Percentiles rank a stretch among this genome's conserved stretches.
phyloP scores from a whole-genome alignment of 345 rosid species.

The Gossypium longicalyx region DNA sequence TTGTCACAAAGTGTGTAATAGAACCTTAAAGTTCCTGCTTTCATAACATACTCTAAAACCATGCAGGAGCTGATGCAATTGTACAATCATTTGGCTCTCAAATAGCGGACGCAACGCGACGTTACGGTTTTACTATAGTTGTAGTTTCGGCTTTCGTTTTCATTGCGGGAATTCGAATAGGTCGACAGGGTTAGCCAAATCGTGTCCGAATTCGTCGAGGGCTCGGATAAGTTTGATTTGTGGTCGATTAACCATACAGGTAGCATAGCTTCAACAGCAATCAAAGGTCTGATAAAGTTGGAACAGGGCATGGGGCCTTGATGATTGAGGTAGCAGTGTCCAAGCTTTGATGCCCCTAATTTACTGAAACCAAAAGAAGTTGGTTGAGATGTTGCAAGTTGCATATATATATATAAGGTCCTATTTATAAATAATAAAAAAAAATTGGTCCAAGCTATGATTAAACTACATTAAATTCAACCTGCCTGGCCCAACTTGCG shows the following conservation, averaged over 20 bases:
- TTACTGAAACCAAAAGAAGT: neutral
- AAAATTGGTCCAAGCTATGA: neutral
- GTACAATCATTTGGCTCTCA: neutral
- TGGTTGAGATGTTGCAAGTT: constrained; percentile 6
- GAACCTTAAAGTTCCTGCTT: neutral
- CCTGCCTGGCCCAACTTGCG: neutral
- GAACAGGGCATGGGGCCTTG: neutral
- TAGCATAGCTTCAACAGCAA: neutral
- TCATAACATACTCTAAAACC: neutral
- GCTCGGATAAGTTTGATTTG: too few species aligned
- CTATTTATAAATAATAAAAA: neutral
- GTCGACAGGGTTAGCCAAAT: neutral
- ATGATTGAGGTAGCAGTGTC: neutral
- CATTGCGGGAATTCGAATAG: neutral
- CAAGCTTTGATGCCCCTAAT: neutral
- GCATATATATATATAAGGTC: neutral
- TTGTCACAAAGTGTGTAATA: neutral
- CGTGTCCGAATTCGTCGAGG: neutral
- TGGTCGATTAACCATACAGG: neutral
- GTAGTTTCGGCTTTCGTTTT: neutral
- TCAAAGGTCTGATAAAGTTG: neutral
- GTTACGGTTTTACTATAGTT: neutral
- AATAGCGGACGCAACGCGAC: neutral
- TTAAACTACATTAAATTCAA: constrained; percentile 4
- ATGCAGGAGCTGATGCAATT: too few species aligned